A percentile compares a stretch with the other conserved stretches of the same genome.
Evolutionary conservation across 2,329 filamentous ascomycete genomes (phyloP).

Genomic region (Colletotrichum magnum): DNA sequence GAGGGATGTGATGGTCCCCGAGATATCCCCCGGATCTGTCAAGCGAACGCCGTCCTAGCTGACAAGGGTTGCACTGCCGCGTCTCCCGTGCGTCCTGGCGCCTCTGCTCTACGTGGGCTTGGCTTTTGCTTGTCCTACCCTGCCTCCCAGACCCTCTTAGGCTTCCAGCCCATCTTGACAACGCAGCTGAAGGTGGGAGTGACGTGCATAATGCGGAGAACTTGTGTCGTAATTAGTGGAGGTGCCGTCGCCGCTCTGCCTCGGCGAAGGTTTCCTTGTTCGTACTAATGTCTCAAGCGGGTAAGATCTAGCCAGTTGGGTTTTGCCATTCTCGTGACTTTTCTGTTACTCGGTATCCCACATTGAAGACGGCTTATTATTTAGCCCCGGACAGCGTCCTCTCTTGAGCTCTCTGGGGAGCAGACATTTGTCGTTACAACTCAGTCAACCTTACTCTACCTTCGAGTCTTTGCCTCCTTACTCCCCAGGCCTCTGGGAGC

Average conservation of each 20-base stretch:
- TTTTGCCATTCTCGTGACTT: conserved; percentile 30
- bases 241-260: not conserved
- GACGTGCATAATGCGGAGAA: conserved; percentile 30
- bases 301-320: not conserved
- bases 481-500: not conserved
- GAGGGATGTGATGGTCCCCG: conserved; percentile 22
- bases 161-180: conserved; percentile 17
- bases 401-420: not conserved
- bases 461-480: not conserved
- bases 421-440: not conserved
- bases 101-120: not conserved
- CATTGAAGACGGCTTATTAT: conserved; percentile 14
- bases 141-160: not conserved
- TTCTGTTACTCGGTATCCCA: not conserved
- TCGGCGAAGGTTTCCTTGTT: conserved; percentile 27
- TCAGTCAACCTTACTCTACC: not conserved
- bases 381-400: conserved; percentile 17
- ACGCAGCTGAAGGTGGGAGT: conserved; percentile 15
- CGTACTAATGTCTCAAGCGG: conserved; percentile 5
- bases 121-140: not conserved
- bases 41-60: not conserved
- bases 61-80: not conserved
- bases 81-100: not conserved
- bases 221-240: conserved; percentile 28
- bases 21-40: conserved; percentile 27